These are phyloP conservation scores for Capsella rubella DNA, from an alignment of 441 rosid species.

Conservation along the genomic window DNA sequence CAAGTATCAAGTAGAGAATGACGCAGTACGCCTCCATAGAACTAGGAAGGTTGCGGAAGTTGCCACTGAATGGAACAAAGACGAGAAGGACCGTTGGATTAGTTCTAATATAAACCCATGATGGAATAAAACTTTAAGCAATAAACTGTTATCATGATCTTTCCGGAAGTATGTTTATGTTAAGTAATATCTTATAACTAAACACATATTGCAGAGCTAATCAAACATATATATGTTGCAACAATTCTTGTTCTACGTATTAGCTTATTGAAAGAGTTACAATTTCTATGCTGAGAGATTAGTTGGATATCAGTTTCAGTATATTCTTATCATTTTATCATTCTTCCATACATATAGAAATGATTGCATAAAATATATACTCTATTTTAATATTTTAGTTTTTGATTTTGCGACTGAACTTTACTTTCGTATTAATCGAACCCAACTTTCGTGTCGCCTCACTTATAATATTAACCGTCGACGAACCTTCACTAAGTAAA, in stretches of 20 bases:
- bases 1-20: too few species aligned
- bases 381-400: not conserved
- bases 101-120: too few species aligned
- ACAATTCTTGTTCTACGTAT: not conserved
- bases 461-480: constrained; percentile 28
- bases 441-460: constrained; percentile 27
- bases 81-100: too few species aligned
- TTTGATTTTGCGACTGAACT: constrained; percentile 14
- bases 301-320: not conserved
- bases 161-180: too few species aligned
- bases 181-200: too few species aligned
- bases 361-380: not conserved
- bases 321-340: not conserved
- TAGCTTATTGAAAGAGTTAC: not conserved
- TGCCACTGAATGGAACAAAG: too few species aligned
- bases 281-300: not conserved
- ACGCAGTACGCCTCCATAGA: too few species aligned
- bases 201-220: too few species aligned
- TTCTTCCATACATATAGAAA: not conserved
- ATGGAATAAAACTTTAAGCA: too few species aligned
- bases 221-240: too few species aligned
- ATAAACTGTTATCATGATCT: too few species aligned
- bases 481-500: constrained; percentile 34
- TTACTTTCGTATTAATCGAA: constrained; percentile 17
- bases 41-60: too few species aligned